Evolutionary conservation across 2,329 filamentous ascomycete genomes (phyloP), one percentile per base, ranked within the genome.

Genomic region (Apiospora phragmitis): DNA sequence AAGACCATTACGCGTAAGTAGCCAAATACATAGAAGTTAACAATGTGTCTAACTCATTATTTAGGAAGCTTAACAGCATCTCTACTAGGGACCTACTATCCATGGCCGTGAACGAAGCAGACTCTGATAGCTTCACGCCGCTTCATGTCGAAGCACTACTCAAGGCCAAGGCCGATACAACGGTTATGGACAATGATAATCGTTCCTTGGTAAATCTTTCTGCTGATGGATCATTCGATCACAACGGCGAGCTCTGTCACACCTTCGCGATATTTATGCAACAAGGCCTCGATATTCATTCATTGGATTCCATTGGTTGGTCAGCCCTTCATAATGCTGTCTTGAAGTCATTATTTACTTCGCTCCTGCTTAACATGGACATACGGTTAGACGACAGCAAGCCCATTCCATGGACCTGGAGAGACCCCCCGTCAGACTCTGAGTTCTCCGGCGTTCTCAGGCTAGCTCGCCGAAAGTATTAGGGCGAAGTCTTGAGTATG

Each of bases 351-450:
- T 29, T 11, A 0, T 51, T 29, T 29, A 29, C n/a, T 4, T 29
- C 49, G 12, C 2, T 6, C 11, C 12, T 51, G 49, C 24, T 51
- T 1, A 51, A 51, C 11, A 29, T 29, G 49, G 49, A 51, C 49
- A 51, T 51, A 14, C 9, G 49, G 0, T 16, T 51, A 16, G 49
- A 29, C 1, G 26, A 51, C 24, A 29, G 49, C 49, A 51, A 29
- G 1, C 24, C 49, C 4, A 29, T 51, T 29, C 24, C 24, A 16
- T 51, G 49, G 49, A 26, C 8, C 14, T 1, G 1, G 1, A 11
- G 3, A 9, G 1, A 9, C 3, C 0, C 9, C 3, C 7, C 21
- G 9, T 1, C 3, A 7, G 1, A n/a, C 7, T 24, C 21, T 4
- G 18, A 6, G 12, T 16, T 29, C 16, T 16, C 1, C 12, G 11